Conservation (phyloP, 2,329 filamentous ascomycete genomes). For the Stachybotrys chartarum region DNA sequence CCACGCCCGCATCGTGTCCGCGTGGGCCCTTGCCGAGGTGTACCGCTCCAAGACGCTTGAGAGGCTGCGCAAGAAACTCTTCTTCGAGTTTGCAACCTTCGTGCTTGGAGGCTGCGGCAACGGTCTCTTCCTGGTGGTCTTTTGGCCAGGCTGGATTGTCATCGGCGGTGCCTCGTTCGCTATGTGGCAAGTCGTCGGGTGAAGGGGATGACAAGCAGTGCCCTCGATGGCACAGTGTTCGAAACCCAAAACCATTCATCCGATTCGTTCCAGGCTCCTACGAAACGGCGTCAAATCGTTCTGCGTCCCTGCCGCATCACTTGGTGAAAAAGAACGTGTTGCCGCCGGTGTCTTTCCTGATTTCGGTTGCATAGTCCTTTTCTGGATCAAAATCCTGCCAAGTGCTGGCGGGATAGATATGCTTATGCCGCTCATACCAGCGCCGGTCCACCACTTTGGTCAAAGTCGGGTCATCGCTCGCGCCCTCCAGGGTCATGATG, state of each 20-base stretch:
- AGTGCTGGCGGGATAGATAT: slow-evolving; percentile 92
- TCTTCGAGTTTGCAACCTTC: slow-evolving; percentile 44
- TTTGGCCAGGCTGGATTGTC: slow-evolving; percentile 52
- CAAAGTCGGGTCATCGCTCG: slow-evolving; percentile 64
- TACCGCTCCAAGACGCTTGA: slow-evolving; percentile 31
- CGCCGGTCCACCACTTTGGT: slow-evolving; percentile 94
- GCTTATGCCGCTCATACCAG: slow-evolving; percentile 97
- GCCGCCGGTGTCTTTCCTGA: slow-evolving; percentile 76
- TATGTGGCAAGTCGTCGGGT: slow-evolving; percentile 25
- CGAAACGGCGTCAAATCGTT: too few relatives aligned
- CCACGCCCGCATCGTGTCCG: slow-evolving; percentile 20
- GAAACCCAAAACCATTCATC: neutral
- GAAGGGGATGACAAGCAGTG: slow-evolving; percentile 8
- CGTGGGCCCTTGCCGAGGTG: slow-evolving; percentile 14
- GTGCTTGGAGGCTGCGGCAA: slow-evolving; percentile 42
- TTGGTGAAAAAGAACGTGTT: slow-evolving; percentile 85
- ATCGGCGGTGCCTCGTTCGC: slow-evolving; percentile 29
- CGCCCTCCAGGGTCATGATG: slow-evolving; percentile 62
- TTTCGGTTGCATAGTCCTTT: slow-evolving; percentile 71
- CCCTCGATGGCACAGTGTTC: neutral
- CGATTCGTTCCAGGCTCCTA: too few relatives aligned
- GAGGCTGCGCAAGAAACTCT: slow-evolving; percentile 37
- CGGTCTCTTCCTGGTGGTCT: slow-evolving; percentile 38
- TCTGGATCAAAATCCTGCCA: slow-evolving; percentile 95
- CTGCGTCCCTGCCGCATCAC: slow-evolving; percentile 12